Base-by-base conservation (phyloP, 2,329 filamentous ascomycete species). In the Colletotrichum karsti region DNA sequence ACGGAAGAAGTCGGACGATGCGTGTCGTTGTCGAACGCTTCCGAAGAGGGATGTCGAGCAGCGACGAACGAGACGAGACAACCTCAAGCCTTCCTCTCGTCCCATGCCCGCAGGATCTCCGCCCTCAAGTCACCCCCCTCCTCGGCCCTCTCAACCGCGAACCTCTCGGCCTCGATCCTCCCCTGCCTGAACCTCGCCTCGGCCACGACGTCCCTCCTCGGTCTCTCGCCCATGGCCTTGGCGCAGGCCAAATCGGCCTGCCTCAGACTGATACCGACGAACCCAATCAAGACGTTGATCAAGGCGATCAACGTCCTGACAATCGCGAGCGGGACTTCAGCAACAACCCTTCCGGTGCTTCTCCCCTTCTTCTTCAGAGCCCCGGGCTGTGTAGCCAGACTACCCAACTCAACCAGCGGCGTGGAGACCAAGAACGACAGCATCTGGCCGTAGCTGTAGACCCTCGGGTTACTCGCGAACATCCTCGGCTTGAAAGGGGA, bases 401-500 rank as follows among this genome's bases (percentile, higher is more conserved):
- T 58, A 8, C 33, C 44, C 15, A 68, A 8, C 54, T 69, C 67
- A n/a, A 54, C 41, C 7, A 55, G 6, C 4, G 57, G 67, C 7
- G 30, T 50, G 3, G 24, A 22, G 10, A 55, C n/a, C 28, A 69
- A 54, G 28, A 69, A 63, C 13, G n/a, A 12, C 26, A 69, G 39
- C 67, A 68, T 69, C 22, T 54, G 63, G 1, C 35, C 18, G 22
- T 63, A 63, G 5, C 20, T 42, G 26, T 68, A 69, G 13, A 67
- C 24, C 5, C 63, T 58, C 26, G 58, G 63, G 33, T 69, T 69
- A 28, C 51, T 68, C 12, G 57, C 67, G 22, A 55, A 69, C 12
- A 69, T 57, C 58, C 50, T 69, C 1, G 63, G 63, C 41, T 63
- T 26, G 26, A 54, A 39, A 8, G 63, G 58, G 4, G 62, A 63